phyloP scores from a whole-genome alignment of 768 basidiomycete species.

The Phylloporus sp. region DNA sequence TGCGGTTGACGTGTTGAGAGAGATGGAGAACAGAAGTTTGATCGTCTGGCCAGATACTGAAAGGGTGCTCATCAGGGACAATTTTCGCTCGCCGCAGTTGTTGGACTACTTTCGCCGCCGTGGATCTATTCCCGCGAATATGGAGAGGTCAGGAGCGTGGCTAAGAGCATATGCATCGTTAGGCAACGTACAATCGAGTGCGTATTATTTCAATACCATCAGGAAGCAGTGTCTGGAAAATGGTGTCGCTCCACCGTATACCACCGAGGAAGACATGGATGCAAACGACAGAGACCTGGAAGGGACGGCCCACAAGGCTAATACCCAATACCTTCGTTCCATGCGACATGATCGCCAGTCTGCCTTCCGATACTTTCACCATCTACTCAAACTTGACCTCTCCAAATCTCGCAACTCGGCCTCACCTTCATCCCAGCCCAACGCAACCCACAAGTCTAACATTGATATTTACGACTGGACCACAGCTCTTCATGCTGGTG shows the following conservation, averaged over 20 bases:
- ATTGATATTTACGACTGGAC: constrained; percentile 47
- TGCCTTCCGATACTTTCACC: constrained; percentile 45
- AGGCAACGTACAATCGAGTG: constrained; percentile 37
- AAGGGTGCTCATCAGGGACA: constrained; percentile 43
- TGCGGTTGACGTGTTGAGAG: constrained; percentile 39
- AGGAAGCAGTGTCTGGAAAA: constrained; percentile 23
- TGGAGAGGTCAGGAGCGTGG: constrained; percentile 12
- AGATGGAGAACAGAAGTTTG: constrained; percentile 47
- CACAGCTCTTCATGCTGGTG: constrained; percentile 42
- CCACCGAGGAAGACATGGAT: constrained; percentile 2
- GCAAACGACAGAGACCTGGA: not conserved
- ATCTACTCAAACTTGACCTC: constrained; percentile 32
- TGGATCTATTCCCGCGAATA: not conserved
- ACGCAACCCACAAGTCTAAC: constrained; percentile 18
- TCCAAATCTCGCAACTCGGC: constrained; percentile 6
- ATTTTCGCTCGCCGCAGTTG: constrained; percentile 48
- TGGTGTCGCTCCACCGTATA: constrained; percentile 20
- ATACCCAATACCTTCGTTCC: constrained; percentile 42
- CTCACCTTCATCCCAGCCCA: not conserved
- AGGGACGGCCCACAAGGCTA: constrained; percentile 34
- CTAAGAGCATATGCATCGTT: constrained; percentile 19
- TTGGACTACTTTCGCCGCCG: constrained; percentile 40
- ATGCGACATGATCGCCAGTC: constrained; percentile 39
- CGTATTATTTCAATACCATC: constrained; percentile 40
- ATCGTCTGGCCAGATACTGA: constrained; percentile 41